Conservation (phyloP, 345 rosid species). For the Ceriops zippeliana region DNA sequence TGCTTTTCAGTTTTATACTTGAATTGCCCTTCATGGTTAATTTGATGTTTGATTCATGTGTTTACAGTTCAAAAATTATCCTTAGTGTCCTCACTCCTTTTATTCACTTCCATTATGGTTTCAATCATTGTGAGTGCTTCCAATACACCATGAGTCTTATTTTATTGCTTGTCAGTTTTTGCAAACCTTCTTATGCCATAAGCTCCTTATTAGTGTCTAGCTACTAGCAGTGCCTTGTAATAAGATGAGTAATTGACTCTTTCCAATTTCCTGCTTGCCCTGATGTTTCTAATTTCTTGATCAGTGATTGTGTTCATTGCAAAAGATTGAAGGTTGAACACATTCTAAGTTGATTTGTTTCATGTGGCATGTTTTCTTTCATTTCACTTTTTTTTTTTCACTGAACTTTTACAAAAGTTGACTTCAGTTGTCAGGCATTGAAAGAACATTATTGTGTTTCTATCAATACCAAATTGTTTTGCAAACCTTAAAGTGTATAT, state of each 20-base stretch:
- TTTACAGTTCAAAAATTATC: neutral
- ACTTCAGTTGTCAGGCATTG: neutral
- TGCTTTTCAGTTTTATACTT: neutral
- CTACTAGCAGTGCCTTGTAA: neutral
- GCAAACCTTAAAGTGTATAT: neutral
- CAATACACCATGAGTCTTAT: neutral
- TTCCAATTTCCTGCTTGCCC: neutral
- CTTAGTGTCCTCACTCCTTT: neutral
- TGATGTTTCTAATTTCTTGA: neutral
- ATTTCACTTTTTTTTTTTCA: neutral
- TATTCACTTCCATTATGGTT: neutral
- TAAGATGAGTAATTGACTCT: neutral
- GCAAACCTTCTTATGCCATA: neutral
- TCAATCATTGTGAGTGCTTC: neutral
- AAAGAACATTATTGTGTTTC: too few relatives aligned
- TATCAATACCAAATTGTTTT: neutral
- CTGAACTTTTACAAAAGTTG: slow-evolving; percentile 6
- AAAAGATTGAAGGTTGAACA: neutral
- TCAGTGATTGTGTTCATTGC: neutral
- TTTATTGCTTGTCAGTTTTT: neutral
- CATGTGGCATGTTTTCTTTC: neutral
- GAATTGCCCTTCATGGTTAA: neutral
- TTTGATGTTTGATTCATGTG: neutral
- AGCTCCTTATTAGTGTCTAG: neutral
- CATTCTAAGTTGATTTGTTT: neutral